Percentiles rank a stretch among this genome's conserved stretches.
Conservation (phyloP, 345 rosid species). For the Acer campestre region DNA sequence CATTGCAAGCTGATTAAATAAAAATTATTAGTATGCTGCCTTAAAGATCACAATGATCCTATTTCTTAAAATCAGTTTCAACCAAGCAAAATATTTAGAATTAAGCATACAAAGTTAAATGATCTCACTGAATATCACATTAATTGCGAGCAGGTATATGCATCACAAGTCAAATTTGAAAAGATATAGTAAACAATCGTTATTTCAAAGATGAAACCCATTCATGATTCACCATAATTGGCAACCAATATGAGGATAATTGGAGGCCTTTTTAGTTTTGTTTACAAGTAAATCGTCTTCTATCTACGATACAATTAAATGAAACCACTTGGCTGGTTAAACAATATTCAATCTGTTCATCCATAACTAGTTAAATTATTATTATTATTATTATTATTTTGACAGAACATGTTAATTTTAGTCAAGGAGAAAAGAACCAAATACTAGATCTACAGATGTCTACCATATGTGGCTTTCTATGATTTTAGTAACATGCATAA, state of each 20-base stretch:
- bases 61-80: constrained; percentile 19
- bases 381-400: too few relatives aligned
- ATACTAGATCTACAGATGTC: background rate
- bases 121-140: background rate
- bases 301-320: background rate
- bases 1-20: constrained; percentile 85
- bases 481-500: background rate
- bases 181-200: background rate
- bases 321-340: background rate
- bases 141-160: constrained; percentile 6
- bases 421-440: background rate
- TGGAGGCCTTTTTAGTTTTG: background rate
- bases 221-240: background rate
- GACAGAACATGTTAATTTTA: background rate
- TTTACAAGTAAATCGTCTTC: background rate
- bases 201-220: constrained; percentile 7
- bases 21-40: constrained; percentile 55
- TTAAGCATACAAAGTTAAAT: background rate
- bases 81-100: background rate
- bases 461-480: background rate
- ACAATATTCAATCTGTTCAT: background rate
- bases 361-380: background rate
- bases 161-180: constrained; percentile 11
- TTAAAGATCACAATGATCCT: constrained; percentile 27
- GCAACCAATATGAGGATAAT: background rate